Conservation (phyloP, 257 asterid genomes). For the Vinca minor region DNA sequence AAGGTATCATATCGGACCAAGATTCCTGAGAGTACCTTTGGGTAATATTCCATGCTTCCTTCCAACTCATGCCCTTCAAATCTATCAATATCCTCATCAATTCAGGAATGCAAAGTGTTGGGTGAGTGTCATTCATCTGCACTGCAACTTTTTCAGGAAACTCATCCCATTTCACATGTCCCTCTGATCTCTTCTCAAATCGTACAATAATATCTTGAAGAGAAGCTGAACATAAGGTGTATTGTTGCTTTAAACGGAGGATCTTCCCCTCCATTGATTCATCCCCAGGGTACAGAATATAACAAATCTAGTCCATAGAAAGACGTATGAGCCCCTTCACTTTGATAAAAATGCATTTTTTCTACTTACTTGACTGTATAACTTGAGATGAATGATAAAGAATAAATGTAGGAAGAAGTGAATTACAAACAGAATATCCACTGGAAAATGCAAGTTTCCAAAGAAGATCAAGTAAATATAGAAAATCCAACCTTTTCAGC, state of each 20-base stretch:
- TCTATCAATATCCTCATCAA: constrained; percentile 78
- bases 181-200: constrained; percentile 69
- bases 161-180: constrained; percentile 54
- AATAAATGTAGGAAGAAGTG: not conserved
- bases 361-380: too few relatives aligned
- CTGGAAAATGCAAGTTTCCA: not conserved
- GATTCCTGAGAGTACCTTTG: constrained; percentile 37
- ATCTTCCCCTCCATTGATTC: constrained; percentile 67
- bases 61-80: constrained; percentile 71
- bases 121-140: constrained; percentile 92
- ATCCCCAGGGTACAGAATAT: constrained; percentile 77
- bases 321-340: not conserved
- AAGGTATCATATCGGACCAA: constrained; percentile 3
- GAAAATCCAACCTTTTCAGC: constrained; percentile 61
- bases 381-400: not conserved
- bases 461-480: not conserved
- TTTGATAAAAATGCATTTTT: not conserved
- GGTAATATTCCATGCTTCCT: constrained; percentile 74
- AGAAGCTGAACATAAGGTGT: constrained; percentile 83
- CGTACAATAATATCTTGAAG: constrained; percentile 75
- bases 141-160: constrained; percentile 87
- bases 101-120: constrained; percentile 83
- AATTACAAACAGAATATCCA: not conserved
- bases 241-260: constrained; percentile 75
- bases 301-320: constrained; percentile 54